Conservation (phyloP, 1,284 basidiomycete genomes). For the Puccinia triticina region DNA sequence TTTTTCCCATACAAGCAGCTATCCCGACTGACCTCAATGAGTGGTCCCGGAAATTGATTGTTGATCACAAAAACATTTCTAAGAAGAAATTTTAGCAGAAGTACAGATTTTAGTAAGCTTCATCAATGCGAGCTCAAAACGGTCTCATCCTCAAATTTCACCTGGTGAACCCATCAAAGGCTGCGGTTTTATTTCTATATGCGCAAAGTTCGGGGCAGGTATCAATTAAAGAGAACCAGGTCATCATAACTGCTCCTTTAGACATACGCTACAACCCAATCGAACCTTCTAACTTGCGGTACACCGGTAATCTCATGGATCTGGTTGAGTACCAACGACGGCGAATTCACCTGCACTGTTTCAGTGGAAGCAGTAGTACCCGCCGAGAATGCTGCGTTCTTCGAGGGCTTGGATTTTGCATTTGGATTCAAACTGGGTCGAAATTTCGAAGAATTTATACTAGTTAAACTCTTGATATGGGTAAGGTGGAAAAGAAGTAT, state of each 20-base stretch:
- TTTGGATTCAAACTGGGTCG: too few relatives aligned
- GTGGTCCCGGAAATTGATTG: slow-evolving; percentile 64
- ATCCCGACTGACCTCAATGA: slow-evolving; percentile 64
- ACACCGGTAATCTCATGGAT: background rate
- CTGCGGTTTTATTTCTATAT: slow-evolving; percentile 3
- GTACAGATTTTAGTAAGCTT: background rate
- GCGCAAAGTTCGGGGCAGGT: background rate
- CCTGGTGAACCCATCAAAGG: slow-evolving; percentile 1
- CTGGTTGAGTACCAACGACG: background rate
- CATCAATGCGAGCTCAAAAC: background rate
- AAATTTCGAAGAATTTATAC: too few relatives aligned
- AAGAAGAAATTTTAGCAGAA: background rate
- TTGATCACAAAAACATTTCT: slow-evolving; percentile 64
- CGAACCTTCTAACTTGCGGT: background rate
- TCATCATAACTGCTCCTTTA: too few relatives aligned
- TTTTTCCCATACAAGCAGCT: background rate
- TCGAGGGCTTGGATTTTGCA: too few relatives aligned
- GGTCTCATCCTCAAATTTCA: background rate
- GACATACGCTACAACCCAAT: slow-evolving; percentile 3
- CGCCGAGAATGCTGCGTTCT: too few relatives aligned
- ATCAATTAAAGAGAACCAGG: background rate
- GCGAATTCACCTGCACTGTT: background rate
- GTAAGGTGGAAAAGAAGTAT: too few relatives aligned
- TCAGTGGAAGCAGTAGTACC: background rate
- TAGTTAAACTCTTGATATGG: too few relatives aligned